Evolutionary conservation across 2,329 filamentous ascomycete genomes (phyloP), one percentile per base, ranked within the genome.

Genomic region (Microdochium nivale): DNA sequence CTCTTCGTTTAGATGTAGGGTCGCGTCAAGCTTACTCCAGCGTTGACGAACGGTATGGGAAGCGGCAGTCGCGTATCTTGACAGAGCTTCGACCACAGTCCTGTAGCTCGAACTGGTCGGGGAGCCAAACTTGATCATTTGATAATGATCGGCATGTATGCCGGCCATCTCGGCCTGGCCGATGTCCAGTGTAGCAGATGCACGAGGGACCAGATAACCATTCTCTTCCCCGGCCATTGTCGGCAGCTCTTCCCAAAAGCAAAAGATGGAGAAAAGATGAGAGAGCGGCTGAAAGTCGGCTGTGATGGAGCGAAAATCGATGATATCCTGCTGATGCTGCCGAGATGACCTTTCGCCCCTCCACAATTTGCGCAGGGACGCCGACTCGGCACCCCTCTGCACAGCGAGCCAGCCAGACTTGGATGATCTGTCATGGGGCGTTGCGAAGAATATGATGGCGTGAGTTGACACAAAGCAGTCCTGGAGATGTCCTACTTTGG

Each of bases 391-490:
- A 11, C 50, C 44, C 46, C 47, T 52, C 37, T 52, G 48, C 10
- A 50, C 44, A 3, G 47, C 47, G 5, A 50, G 25, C 50, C 50
- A 52, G 2, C 16, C 48, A 3, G 50, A 50, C 25, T 35, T 54
- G 30, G 33, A 48, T 7, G 51, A 50, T 16, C 44, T 21, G 30
- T 54, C 35, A 24, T 54, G 53, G 5, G 53, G 53, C 7, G 53
- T 54, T 9, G 43, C 51, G 21, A 54, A 49, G 35, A 54, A 54
- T n/a, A 54, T 33, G 25, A 54, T 54, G 2, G 51, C 58, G 48
- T 59, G 61, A 13, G 55, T 61, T 19, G 51, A 60, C 21, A 56
- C 59, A 50, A 58, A 66, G 24, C 67, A 62, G 16, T 61, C 60
- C 48, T 61, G 54, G 19, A 62, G 50, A 55, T 66, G 64, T 23